These are phyloP conservation scores for Phytophthora tentaculata DNA, from an alignment of 352 stramenopile genomes.

Conservation along the genomic window DNA sequence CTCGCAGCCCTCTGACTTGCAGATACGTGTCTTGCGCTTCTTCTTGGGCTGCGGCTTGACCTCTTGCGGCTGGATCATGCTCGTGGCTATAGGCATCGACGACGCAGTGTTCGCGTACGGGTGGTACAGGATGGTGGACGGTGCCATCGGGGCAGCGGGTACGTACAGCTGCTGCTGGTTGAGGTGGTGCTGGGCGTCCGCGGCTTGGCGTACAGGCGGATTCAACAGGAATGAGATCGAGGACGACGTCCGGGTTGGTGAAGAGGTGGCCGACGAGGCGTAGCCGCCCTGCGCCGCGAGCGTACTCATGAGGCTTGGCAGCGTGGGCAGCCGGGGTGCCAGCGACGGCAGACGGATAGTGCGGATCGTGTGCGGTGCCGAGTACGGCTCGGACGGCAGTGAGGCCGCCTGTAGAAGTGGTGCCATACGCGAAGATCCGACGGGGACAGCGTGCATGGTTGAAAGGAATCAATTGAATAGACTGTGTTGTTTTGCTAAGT, in stretches of 20 bases:
- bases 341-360: slow-evolving; percentile 42
- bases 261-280: slow-evolving; percentile 20
- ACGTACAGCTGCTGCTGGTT: slow-evolving; percentile 13
- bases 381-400: slow-evolving; percentile 26
- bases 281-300: slow-evolving; percentile 27
- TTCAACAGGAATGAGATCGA: slow-evolving; percentile 49
- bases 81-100: slow-evolving; percentile 12
- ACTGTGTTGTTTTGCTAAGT: slow-evolving; percentile 8
- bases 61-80: slow-evolving; percentile 21
- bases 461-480: not conserved
- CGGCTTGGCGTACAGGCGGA: slow-evolving; percentile 22
- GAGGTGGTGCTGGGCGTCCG: slow-evolving; percentile 7
- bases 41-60: slow-evolving; percentile 32
- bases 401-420: slow-evolving; percentile 34
- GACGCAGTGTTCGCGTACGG: slow-evolving; percentile 23
- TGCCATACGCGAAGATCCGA: slow-evolving; percentile 31
- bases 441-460: slow-evolving; percentile 35
- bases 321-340: slow-evolving; percentile 31
- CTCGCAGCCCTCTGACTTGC: slow-evolving; percentile 48
- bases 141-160: slow-evolving; percentile 5
- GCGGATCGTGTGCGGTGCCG: slow-evolving; percentile 29
- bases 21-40: slow-evolving; percentile 53
- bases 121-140: slow-evolving; percentile 32
- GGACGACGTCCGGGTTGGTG: slow-evolving; percentile 26
- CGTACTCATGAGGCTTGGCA: slow-evolving; percentile 41